Conservation (phyloP, 805 yeast genomes). For the Kluyveromyces dobzhanskii region DNA sequence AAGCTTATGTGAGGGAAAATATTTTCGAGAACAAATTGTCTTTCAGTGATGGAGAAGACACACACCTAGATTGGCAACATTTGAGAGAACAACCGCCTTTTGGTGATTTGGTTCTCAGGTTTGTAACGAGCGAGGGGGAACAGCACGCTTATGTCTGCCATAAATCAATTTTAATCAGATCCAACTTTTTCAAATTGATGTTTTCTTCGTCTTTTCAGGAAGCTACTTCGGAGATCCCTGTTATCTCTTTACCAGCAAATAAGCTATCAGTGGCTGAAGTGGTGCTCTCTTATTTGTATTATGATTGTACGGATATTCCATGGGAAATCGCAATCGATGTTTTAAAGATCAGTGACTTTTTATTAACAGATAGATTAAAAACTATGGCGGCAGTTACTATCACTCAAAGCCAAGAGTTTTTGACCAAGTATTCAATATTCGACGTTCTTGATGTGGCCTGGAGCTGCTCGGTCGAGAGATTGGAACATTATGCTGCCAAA, state of each 20-base stretch:
- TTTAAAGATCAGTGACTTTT: slow-evolving; percentile 46
- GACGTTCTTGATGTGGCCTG: slow-evolving; percentile 59
- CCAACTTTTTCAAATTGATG: slow-evolving; percentile 59
- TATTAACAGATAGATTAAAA: slow-evolving; percentile 55
- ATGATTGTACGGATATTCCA: slow-evolving; percentile 49
- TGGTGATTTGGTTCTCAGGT: slow-evolving; percentile 44
- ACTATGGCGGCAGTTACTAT: slow-evolving; percentile 47
- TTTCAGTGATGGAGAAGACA: slow-evolving; percentile 2
- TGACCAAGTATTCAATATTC: slow-evolving; percentile 34
- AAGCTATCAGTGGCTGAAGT: slow-evolving; percentile 38
- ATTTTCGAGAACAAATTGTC: slow-evolving; percentile 10
- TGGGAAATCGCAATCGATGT: slow-evolving; percentile 45
- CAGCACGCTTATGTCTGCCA: slow-evolving; percentile 51
- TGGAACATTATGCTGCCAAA: slow-evolving; percentile 57
- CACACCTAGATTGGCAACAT: background rate
- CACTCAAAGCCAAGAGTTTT: slow-evolving; percentile 26
- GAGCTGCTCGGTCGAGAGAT: slow-evolving; percentile 54
- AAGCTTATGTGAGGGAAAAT: slow-evolving; percentile 17
- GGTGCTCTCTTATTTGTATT: slow-evolving; percentile 48
- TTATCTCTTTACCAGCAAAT: slow-evolving; percentile 21
- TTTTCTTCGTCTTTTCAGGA: slow-evolving; percentile 45
- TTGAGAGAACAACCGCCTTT: slow-evolving; percentile 10
- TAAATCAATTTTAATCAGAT: slow-evolving; percentile 48
- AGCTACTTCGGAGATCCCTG: slow-evolving; percentile 8
- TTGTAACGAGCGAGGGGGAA: slow-evolving; percentile 20